Percentiles rank a stretch among this genome's conserved stretches.
Conservation (phyloP, 129 eudicot genomes). For the Flaveria sonorensis region DNA sequence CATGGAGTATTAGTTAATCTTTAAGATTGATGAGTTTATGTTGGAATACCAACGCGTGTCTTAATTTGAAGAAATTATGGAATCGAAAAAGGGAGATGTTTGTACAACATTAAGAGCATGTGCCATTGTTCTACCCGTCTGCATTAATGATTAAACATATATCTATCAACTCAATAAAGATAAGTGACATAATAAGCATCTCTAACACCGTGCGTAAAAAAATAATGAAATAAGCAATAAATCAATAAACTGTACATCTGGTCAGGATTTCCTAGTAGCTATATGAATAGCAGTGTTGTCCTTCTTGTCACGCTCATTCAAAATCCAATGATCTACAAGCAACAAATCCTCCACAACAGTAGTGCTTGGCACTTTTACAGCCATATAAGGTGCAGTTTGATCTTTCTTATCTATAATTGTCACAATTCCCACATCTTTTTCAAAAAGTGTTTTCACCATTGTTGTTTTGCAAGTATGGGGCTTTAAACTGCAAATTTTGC, state of each 20-base stretch:
- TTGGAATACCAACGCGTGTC: too few relatives aligned
- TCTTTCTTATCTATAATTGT: slow-evolving; percentile 90
- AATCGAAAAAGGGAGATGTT: slow-evolving; percentile 81
- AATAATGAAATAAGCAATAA: background rate
- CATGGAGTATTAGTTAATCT: too few relatives aligned
- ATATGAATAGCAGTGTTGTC: slow-evolving; percentile 88
- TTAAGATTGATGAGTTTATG: too few relatives aligned
- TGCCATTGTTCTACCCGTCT: slow-evolving; percentile 75
- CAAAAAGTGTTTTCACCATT: slow-evolving; percentile 70
- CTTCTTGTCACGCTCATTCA: slow-evolving; percentile 87
- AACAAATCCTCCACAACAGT: slow-evolving; percentile 71
- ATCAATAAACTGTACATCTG: slow-evolving; percentile 52
- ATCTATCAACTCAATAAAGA: slow-evolving; percentile 8
- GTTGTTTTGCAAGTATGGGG: slow-evolving; percentile 29
- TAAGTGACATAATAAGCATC: background rate
- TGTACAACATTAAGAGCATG: slow-evolving; percentile 80
- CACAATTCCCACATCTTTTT: slow-evolving; percentile 67
- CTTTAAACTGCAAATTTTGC: too few relatives aligned
- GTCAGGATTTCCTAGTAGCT: slow-evolving; percentile 71
- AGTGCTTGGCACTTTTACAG: slow-evolving; percentile 86
- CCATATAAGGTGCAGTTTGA: slow-evolving; percentile 98
- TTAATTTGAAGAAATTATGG: slow-evolving; percentile 57
- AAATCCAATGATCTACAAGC: slow-evolving; percentile 66
- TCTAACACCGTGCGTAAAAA: background rate
- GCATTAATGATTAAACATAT: slow-evolving; percentile 28